Conservation (phyloP, 768 basidiomycete species). For the Termitomyces sp. region DNA sequence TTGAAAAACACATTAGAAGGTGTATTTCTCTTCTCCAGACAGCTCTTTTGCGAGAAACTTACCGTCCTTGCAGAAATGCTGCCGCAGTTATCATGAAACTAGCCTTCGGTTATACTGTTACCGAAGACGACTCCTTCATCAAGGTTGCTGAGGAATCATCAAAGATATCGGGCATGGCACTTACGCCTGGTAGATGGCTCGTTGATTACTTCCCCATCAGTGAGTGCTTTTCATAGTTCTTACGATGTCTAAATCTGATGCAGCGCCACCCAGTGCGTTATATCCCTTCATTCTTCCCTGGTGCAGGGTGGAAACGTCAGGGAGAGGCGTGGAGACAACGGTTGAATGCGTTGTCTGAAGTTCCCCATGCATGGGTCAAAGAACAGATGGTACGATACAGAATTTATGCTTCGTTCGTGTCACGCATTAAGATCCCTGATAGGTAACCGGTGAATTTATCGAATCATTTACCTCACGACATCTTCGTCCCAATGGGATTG, state of each 20-base stretch:
- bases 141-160: conserved; percentile 34
- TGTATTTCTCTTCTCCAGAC: conserved; percentile 6
- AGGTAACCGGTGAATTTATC: conserved; percentile 28
- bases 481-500: conserved; percentile 23
- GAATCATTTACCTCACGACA: conserved; percentile 44
- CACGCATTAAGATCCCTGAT: neutral
- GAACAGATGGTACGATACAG: conserved; percentile 33
- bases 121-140: conserved; percentile 35
- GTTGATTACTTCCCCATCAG: conserved; percentile 40
- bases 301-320: conserved; percentile 44
- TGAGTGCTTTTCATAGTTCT: conserved; percentile 13
- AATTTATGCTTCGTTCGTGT: neutral
- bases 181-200: conserved; percentile 39
- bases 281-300: conserved; percentile 49
- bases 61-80: conserved; percentile 24
- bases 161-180: conserved; percentile 37
- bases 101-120: conserved; percentile 38
- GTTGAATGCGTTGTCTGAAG: conserved; percentile 30
- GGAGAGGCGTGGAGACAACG: conserved; percentile 38
- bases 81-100: conserved; percentile 39
- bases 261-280: conserved; percentile 33
- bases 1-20: conserved; percentile 36
- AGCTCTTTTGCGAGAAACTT: neutral
- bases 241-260: neutral
- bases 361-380: conserved; percentile 43